These are phyloP conservation scores for Ascochyta viciae-villosae DNA, from an alignment of 2,329 filamentous ascomycete species.

Conservation along the genomic window DNA sequence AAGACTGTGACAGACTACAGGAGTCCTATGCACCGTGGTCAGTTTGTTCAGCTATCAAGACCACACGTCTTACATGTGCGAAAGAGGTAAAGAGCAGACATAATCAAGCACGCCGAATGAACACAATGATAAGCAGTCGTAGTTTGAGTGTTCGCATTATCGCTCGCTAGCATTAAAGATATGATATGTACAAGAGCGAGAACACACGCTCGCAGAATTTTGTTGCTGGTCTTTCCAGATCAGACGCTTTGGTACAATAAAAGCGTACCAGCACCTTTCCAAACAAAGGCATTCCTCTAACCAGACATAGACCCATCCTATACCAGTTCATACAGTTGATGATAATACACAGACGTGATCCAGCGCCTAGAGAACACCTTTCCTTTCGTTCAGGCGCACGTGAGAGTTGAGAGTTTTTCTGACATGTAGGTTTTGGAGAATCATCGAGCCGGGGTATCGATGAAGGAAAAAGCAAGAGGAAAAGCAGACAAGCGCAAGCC, in stretches of 20 bases:
- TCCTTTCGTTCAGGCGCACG: constrained; percentile 24
- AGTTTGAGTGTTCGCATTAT: constrained; percentile 9
- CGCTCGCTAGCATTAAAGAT: constrained; percentile 36
- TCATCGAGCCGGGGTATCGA: constrained; percentile 17
- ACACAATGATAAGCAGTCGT: neutral
- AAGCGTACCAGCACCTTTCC: constrained; percentile 32
- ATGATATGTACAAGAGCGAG: constrained; percentile 30
- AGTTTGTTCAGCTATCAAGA: neutral
- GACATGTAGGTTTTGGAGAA: constrained; percentile 28
- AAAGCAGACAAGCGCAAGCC: constrained; percentile 11
- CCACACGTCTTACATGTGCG: neutral
- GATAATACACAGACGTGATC: constrained; percentile 41
- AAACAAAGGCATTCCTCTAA: constrained; percentile 23
- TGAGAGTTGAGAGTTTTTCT: constrained; percentile 38
- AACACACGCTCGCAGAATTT: constrained; percentile 22
- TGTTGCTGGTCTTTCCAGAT: constrained; percentile 21
- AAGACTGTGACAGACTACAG: neutral
- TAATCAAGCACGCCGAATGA: neutral
- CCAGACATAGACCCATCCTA: constrained; percentile 21
- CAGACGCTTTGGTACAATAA: constrained; percentile 25
- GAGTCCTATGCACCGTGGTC: neutral
- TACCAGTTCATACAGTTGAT: constrained; percentile 34
- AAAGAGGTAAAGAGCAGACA: neutral
- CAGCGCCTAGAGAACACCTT: constrained; percentile 34
- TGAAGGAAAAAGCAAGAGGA: constrained; percentile 23